These are phyloP conservation scores for Lyophyllum shimeji DNA, from an alignment of 768 basidiomycete genomes.

Conservation along the genomic window DNA sequence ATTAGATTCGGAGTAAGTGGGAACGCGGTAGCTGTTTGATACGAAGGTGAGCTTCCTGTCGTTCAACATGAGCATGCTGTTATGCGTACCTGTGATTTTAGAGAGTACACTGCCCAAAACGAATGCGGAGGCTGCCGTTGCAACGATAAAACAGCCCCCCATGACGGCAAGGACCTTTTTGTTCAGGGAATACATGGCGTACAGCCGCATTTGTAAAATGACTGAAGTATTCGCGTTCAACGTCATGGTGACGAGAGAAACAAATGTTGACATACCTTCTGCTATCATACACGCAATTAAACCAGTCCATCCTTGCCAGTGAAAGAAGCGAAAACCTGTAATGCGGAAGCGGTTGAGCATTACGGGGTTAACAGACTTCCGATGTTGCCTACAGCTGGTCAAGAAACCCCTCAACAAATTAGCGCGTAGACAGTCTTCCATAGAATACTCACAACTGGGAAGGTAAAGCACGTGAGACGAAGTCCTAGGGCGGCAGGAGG, in stretches of 20 bases:
- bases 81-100: slow-evolving; percentile 38
- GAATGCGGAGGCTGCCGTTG: slow-evolving; percentile 38
- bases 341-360: neutral
- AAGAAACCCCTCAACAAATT: neutral
- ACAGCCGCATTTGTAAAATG: slow-evolving; percentile 63
- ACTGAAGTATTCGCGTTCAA: slow-evolving; percentile 28
- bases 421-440: neutral
- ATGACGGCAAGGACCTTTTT: slow-evolving; percentile 49
- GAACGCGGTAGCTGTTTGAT: slow-evolving; percentile 16
- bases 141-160: slow-evolving; percentile 37
- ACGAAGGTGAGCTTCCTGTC: neutral
- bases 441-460: slow-evolving; percentile 30
- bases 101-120: slow-evolving; percentile 48
- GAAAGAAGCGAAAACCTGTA: slow-evolving; percentile 45
- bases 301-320: slow-evolving; percentile 65
- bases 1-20: slow-evolving; percentile 18
- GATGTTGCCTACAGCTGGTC: slow-evolving; percentile 25
- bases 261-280: slow-evolving; percentile 45
- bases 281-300: slow-evolving; percentile 52
- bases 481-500: neutral
- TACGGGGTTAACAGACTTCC: neutral
- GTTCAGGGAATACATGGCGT: slow-evolving; percentile 57
- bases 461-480: slow-evolving; percentile 1
- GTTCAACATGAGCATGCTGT: neutral
- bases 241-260: neutral